These are phyloP conservation scores for Aspergillus haitiensis DNA, from an alignment of 495 filamentous ascomycete genomes.

Conservation along the genomic window DNA sequence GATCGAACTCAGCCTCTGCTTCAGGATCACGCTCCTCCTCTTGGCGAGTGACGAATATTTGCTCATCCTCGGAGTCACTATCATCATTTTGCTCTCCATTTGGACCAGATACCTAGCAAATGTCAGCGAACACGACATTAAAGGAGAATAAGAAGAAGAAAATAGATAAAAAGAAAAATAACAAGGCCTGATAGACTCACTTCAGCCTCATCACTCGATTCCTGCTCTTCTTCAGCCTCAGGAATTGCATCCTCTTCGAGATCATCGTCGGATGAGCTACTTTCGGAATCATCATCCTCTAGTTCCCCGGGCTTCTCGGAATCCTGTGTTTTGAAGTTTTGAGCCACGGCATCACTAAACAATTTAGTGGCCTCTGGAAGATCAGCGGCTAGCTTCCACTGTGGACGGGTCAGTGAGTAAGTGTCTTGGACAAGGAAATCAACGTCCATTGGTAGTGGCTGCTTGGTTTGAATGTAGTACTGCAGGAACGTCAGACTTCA, in stretches of 20 bases:
- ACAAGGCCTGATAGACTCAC: constrained; percentile 29
- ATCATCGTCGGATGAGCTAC: constrained; percentile 61
- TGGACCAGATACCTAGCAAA: constrained; percentile 50
- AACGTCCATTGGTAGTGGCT: constrained; percentile 90
- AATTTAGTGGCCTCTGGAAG: constrained; percentile 79
- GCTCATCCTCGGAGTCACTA: constrained; percentile 70
- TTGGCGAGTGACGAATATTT: constrained; percentile 84
- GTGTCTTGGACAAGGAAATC: constrained; percentile 97
- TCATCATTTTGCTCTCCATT: constrained; percentile 46
- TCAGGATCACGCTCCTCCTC: constrained; percentile 92
- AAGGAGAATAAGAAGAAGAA: too few species aligned
- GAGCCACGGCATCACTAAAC: constrained; percentile 83
- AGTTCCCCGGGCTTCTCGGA: constrained; percentile 63
- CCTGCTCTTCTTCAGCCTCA: constrained; percentile 58
- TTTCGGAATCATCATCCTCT: constrained; percentile 65
- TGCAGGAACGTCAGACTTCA: constrained; percentile 29
- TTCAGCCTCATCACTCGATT: constrained; percentile 61
- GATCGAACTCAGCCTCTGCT: constrained; percentile 94
- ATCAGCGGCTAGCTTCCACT: constrained; percentile 83
- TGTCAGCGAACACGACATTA: not conserved
- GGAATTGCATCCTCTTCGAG: constrained; percentile 57
- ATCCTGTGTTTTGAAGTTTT: constrained; percentile 80
- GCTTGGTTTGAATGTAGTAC: constrained; percentile 96
- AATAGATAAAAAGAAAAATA: constrained; percentile 4
- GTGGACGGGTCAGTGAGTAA: constrained; percentile 75